Conservation (phyloP, 164 flowering plant genomes). For the Tetracentron sinense region DNA sequence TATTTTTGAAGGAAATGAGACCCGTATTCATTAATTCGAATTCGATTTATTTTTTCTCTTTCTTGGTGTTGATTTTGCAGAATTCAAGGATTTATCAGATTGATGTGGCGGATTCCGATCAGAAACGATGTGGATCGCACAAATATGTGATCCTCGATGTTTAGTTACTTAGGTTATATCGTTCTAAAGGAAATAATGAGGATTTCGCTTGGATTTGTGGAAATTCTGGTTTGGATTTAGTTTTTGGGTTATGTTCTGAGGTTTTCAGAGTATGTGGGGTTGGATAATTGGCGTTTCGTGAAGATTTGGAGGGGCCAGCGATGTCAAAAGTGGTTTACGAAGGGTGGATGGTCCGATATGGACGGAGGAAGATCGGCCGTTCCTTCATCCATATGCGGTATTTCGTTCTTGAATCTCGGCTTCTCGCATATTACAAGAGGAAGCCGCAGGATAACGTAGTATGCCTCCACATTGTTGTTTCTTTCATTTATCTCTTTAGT, state of each 20-base stretch:
- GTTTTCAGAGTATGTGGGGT: conserved; percentile 3
- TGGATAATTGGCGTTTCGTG: neutral
- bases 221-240: conserved; percentile 3
- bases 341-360: conserved; percentile 99
- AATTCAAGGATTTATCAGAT: neutral
- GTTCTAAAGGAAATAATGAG: conserved; percentile 5
- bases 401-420: conserved; percentile 85
- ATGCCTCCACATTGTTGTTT: neutral
- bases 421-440: conserved; percentile 93
- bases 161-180: neutral
- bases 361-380: conserved; percentile 94
- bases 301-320: conserved; percentile 12
- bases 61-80: neutral
- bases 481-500: neutral
- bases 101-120: neutral
- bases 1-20: neutral
- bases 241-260: neutral
- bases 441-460: conserved; percentile 97
- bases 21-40: neutral
- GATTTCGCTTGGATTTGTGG: neutral
- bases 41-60: too few relatives aligned
- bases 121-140: neutral
- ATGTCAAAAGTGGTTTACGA: conserved; percentile 85
- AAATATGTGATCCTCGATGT: neutral
- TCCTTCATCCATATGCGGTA: conserved; percentile 95